phyloP scores from a whole-genome alignment of 208 protist genomes.

The Angomonas ambiguus region DNA sequence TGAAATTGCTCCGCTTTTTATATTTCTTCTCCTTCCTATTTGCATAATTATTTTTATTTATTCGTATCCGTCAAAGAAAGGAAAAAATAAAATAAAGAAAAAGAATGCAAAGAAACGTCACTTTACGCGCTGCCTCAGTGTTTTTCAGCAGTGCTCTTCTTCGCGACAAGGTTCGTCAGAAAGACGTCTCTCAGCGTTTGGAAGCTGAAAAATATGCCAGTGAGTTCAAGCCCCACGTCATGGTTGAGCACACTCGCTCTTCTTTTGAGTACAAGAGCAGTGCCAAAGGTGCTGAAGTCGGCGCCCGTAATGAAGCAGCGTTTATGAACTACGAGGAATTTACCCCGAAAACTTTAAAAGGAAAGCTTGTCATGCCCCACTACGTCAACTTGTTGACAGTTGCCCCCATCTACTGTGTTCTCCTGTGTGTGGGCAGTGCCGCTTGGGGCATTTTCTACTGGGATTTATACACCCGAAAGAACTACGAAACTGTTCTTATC shows the following conservation, averaged over 20 bases:
- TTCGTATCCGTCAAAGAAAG: background rate
- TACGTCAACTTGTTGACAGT: constrained; percentile 76
- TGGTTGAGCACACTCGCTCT: constrained; percentile 58
- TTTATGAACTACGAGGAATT: constrained; percentile 83
- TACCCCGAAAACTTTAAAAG: constrained; percentile 40
- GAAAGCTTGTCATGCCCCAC: constrained; percentile 63
- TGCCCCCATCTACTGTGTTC: constrained; percentile 56
- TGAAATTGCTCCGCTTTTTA: background rate
- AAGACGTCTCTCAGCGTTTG: constrained; percentile 27
- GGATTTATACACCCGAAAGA: constrained; percentile 76
- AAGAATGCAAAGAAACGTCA: constrained; percentile 3
- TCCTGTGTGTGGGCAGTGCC: constrained; percentile 49
- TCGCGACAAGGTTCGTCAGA: constrained; percentile 24
- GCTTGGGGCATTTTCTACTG: constrained; percentile 85
- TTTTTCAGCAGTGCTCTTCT: constrained; percentile 21
- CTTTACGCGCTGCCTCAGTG: constrained; percentile 17
- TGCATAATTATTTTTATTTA: constrained; percentile 2
- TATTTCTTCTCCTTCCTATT: constrained; percentile 2
- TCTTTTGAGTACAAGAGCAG: constrained; percentile 67
- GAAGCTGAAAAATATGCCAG: constrained; percentile 31
- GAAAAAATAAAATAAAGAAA: constrained; percentile 4
- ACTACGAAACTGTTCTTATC: constrained; percentile 81
- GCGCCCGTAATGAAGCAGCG: constrained; percentile 82
- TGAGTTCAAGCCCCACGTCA: constrained; percentile 58
- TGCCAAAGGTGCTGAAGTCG: constrained; percentile 77